phyloP scores from a whole-genome alignment of 306 rosid genomes.

The Pyrus communis region DNA sequence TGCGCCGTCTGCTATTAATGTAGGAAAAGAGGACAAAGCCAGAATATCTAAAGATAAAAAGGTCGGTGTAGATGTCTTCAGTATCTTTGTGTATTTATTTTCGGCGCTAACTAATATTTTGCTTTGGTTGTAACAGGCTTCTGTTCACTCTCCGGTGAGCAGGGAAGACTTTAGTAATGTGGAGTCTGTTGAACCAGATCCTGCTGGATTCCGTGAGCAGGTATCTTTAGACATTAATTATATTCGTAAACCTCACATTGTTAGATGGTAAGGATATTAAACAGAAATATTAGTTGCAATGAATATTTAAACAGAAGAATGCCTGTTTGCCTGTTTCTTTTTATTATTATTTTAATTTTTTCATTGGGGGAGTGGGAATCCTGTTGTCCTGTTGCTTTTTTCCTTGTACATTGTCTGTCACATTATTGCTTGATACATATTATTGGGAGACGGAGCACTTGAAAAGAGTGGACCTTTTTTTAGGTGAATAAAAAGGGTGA shows the following conservation, averaged over 20 bases:
- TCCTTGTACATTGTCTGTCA: background rate
- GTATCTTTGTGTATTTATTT: background rate
- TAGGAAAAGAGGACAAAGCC: conserved; percentile 84
- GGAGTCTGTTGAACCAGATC: conserved; percentile 73
- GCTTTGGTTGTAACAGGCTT: conserved; percentile 36
- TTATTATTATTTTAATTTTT: too few relatives aligned
- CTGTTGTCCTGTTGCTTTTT: background rate
- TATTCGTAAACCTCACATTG: background rate
- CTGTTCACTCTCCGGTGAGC: conserved; percentile 37
- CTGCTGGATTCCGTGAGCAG: conserved; percentile 90
- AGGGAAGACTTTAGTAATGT: conserved; percentile 53
- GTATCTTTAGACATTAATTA: conserved; percentile 25
- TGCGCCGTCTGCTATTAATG: conserved; percentile 40
- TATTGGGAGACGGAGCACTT: background rate
- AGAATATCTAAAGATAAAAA: conserved; percentile 70
- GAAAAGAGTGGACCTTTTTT: background rate
- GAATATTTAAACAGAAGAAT: background rate
- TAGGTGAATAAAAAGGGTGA: background rate
- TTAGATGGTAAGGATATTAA: background rate
- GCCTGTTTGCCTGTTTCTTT: background rate
- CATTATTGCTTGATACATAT: background rate
- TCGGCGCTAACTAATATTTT: background rate
- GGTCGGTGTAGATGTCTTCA: conserved; percentile 36
- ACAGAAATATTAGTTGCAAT: background rate
- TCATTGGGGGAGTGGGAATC: background rate